Evolutionary conservation across 2,329 filamentous ascomycete genomes (phyloP), one percentile per base, ranked within the genome.

Genomic region (Pseudopithomyces chartarum): DNA sequence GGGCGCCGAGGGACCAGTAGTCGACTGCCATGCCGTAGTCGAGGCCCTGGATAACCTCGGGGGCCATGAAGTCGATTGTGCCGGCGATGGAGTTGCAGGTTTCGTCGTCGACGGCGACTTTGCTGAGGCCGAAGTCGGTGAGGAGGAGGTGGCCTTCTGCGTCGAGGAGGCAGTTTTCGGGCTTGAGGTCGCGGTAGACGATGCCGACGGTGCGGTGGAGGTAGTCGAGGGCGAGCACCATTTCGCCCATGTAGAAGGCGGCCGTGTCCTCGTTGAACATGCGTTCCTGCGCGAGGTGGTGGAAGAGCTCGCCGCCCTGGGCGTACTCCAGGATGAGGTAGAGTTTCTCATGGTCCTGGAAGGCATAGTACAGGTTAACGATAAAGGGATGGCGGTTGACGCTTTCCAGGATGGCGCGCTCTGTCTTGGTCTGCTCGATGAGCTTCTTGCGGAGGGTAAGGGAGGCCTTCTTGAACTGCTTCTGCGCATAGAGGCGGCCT

Each of bases 61-160:
- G 95, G 0, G 95, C 96, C 95, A 99, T 99, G 83, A 99, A 99
- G 75, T 98, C 95, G 56, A 97, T 89, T 0, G 95, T 99, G 49
- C 95, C 95, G 10, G 97, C 86, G 63, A 97, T 90, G 40, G 92
- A 97, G 77, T 92, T 91, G 82, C 94, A 97, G 32, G 83, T 83
- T 54, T 85, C 87, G 55, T 92, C 87, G 56, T 92, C 88, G 15
- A 95, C 84, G 0, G 93, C 89, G 32, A 98, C 95, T 78, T 99
- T 99, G 79, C 91, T 96, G 17, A 99, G 85, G 4, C 95, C 95
- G 74, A 99, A 99, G 76, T 99, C 96, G 1, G 96, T 98, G 26
- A 99, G 84, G 4, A 99, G 86, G 1, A 99, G 85, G 73, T 99
- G 95, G 36, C 95, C 95, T 65, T 97, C 89, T 1, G 89, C 81